Conservation (phyloP, 805 yeast species). For the Myxozyma monticola region DNA sequence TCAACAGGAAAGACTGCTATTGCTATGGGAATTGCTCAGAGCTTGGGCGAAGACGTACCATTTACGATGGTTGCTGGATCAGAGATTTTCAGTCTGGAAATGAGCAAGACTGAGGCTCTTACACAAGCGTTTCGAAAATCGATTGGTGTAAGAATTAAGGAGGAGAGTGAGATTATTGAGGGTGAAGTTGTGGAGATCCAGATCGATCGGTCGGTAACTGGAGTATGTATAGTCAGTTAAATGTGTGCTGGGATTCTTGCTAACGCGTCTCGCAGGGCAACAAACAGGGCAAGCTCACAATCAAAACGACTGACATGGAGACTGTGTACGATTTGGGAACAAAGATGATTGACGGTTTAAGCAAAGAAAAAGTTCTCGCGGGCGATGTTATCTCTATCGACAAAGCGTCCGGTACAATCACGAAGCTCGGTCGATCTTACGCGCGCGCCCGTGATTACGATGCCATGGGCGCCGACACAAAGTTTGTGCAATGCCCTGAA, state of each 20-base stretch:
- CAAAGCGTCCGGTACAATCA: slow-evolving; percentile 90
- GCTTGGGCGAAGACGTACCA: slow-evolving; percentile 72
- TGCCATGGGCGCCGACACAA: slow-evolving; percentile 98
- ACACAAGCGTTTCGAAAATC: slow-evolving; percentile 96
- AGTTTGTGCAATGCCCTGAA: slow-evolving; percentile 97
- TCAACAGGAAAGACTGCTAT: slow-evolving; percentile 98
- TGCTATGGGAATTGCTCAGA: slow-evolving; percentile 74
- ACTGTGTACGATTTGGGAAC: slow-evolving; percentile 93
- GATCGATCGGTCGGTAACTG: slow-evolving; percentile 88
- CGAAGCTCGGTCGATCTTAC: slow-evolving; percentile 92
- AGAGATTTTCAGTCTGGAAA: slow-evolving; percentile 87
- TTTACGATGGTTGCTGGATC: slow-evolving; percentile 94
- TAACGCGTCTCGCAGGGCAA: slow-evolving; percentile 56
- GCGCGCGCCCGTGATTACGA: slow-evolving; percentile 97
- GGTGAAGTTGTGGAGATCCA: slow-evolving; percentile 98
- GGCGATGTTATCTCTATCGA: slow-evolving; percentile 97
- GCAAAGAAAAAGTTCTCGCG: slow-evolving; percentile 92
- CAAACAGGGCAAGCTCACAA: slow-evolving; percentile 95
- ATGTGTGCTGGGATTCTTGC: not conserved
- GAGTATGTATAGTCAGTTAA: slow-evolving; percentile 38
- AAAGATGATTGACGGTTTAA: slow-evolving; percentile 90
- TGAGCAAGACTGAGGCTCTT: slow-evolving; percentile 92
- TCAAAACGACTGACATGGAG: slow-evolving; percentile 97
- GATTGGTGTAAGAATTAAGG: slow-evolving; percentile 92
- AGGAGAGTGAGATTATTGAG: slow-evolving; percentile 95